Evolutionary conservation across 257 asterid species (phyloP).

Genomic region (Solanum etuberosum): DNA sequence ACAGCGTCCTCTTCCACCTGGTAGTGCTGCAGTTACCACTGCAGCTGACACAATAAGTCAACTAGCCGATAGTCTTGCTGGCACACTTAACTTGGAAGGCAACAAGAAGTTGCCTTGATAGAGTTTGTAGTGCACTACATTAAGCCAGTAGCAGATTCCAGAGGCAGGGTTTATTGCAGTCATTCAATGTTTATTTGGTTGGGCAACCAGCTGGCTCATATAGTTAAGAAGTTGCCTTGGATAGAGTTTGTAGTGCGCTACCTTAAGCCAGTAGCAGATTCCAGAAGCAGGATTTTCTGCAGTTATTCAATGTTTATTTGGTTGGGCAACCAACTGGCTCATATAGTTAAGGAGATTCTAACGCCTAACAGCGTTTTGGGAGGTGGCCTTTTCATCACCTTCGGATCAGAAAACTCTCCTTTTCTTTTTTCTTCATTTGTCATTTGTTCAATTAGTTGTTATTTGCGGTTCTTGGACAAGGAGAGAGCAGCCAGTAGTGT

Average conservation of each 20-base stretch:
- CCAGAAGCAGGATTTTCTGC: slow-evolving; percentile 9
- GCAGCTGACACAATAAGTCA: slow-evolving; percentile 61
- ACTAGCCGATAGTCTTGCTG: slow-evolving; percentile 60
- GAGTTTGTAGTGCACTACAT: slow-evolving; percentile 24
- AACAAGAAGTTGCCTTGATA: slow-evolving; percentile 36
- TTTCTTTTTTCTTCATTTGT: slow-evolving; percentile 10
- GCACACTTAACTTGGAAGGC: slow-evolving; percentile 54
- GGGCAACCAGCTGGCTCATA: slow-evolving; percentile 6
- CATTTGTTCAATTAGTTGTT: slow-evolving; percentile 28
- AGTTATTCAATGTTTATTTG: slow-evolving; percentile 14
- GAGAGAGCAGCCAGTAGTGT: slow-evolving; percentile 3
- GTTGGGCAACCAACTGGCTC: slow-evolving; percentile 7
- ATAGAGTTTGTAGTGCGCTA: slow-evolving; percentile 26
- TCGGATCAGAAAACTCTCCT: slow-evolving; percentile 13
- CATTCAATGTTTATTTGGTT: slow-evolving; percentile 12
- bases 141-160: slow-evolving; percentile 14
- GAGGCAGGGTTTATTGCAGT: slow-evolving; percentile 10
- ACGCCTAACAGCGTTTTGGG: slow-evolving; percentile 17
- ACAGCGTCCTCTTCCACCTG: slow-evolving; percentile 40
- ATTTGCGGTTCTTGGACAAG: slow-evolving; percentile 12
- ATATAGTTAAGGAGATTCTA: slow-evolving; percentile 20
- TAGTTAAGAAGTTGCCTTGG: slow-evolving; percentile 28
- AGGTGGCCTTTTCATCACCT: slow-evolving; percentile 42
- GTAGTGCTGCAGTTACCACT: slow-evolving; percentile 26
- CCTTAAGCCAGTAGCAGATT: slow-evolving; percentile 13